Conservation (phyloP, 192 early-diverging fungal genomes). For the Geranomyces variabilis region DNA sequence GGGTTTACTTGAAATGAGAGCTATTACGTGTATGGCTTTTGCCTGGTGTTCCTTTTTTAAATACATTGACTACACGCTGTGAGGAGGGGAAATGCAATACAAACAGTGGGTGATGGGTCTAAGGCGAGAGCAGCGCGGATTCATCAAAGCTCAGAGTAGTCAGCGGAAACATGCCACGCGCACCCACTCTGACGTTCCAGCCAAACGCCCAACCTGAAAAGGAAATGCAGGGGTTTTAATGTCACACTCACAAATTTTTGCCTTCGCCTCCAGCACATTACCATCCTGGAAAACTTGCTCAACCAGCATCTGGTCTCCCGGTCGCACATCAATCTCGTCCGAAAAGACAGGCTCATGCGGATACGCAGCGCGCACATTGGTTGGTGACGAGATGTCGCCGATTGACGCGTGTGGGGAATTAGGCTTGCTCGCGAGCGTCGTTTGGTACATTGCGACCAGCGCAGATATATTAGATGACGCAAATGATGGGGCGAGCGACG, state of each 20-base stretch:
- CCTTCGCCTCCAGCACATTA: neutral
- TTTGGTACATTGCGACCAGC: constrained; percentile 10
- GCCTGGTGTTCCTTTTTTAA: no score
- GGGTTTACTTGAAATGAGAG: no score
- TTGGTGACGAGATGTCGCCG: neutral
- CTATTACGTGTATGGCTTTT: no score
- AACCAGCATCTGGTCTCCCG: constrained; percentile 21
- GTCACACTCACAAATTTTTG: neutral
- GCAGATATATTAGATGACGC: neutral
- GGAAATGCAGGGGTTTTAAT: neutral
- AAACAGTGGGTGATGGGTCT: no score
- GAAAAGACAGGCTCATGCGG: constrained; percentile 17
- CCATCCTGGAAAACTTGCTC: constrained; percentile 31
- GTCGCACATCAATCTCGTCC: constrained; percentile 21
- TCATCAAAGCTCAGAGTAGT: constrained; percentile 3
- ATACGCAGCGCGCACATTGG: neutral
- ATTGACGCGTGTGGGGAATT: neutral
- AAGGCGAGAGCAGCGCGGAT: no score
- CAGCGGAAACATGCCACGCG: constrained; percentile 28
- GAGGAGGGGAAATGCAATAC: no score
- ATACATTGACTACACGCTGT: no score
- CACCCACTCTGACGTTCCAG: constrained; percentile 19
- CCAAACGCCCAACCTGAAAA: constrained; percentile 28
- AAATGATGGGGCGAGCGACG: neutral
- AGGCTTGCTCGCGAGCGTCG: neutral